phyloP scores from a whole-genome alignment of 75 land plant genomes.

The Picea glauca region DNA sequence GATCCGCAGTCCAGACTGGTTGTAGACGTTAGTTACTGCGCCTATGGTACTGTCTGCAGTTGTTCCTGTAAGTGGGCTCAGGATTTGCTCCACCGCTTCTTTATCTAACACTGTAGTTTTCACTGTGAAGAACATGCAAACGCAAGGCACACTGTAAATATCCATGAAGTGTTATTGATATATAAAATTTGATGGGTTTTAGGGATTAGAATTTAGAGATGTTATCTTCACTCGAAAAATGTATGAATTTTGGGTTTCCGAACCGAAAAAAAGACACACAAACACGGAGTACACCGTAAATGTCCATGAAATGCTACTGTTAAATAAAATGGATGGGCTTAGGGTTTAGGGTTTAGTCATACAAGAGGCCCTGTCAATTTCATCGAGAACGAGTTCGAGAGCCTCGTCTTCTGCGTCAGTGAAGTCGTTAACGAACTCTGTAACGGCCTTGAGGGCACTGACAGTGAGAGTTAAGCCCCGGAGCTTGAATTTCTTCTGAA shows the following conservation, averaged over 20 bases:
- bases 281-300: not conserved
- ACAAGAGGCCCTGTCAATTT: conserved; percentile 63
- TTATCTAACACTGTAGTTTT: conserved; percentile 66
- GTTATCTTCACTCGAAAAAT: not conserved
- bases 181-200: not conserved
- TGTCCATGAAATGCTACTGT: not conserved
- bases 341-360: not conserved
- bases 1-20: conserved; percentile 42
- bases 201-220: too few species aligned
- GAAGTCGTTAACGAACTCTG: conserved; percentile 48
- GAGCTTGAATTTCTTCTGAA: conserved; percentile 58
- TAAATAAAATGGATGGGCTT: not conserved
- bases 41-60: conserved; percentile 14
- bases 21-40: not conserved
- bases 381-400: conserved; percentile 66
- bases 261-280: conserved; percentile 3
- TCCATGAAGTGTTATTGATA: not conserved
- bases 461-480: conserved; percentile 72
- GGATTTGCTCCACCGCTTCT: conserved; percentile 52
- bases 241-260: not conserved
- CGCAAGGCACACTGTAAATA: not conserved
- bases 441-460: conserved; percentile 65
- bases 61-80: conserved; percentile 42
- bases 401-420: conserved; percentile 65
- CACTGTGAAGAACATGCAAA: conserved; percentile 40